Evolutionary conservation across 2,329 filamentous ascomycete genomes (phyloP), one percentile per base, ranked within the genome.

Genomic region (Colletotrichum sp.): DNA sequence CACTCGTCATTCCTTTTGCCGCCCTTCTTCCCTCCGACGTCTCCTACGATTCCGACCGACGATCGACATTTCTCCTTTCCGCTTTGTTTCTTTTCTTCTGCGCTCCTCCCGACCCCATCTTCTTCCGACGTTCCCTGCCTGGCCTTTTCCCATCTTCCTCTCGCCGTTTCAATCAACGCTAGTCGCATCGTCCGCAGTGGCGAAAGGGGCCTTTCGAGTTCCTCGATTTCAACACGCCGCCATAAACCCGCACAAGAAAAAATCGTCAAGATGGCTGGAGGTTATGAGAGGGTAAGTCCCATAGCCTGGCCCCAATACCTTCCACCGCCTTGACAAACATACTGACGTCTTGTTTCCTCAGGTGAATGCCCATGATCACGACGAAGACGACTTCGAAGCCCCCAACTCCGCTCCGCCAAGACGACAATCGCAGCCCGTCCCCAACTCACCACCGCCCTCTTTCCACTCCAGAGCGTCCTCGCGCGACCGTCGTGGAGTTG

Each of bases 391-490:
- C 75, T 79, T 82, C 76, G 81, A 84, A 72, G 82, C 81, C 67
- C 84, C 82, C 78, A 83, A 80, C 78, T 80, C 71, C 80, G 80
- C 81, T 80, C 79, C 80, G 80, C 83, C 82, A 68, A 70, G 71
- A 68, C 63, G 70, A 65, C 71, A 67, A 22, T 15, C 71, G 8
- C 83, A 84, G 34, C 83, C 84, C 57, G 83, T 89, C 77, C 90
- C 91, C 52, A 89, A 86, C 83, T 94, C 92, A 32, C 92, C 92
- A 66, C 92, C 92, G 48, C 96, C 96, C 3, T 98, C 96, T 2
- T 98, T 98, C 85, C 95, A 93, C 83, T 98, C 96, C 63, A 92
- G 94, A 82, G 90, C 94, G 36, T 95, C 95, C 86, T 86, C 88
- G 88, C 84, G 80, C 65, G 85, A 84, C 72, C 86, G 84, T 71